Evolutionary conservation across 495 filamentous ascomycete species (phyloP).

Genomic region (Oidiodendron maius): DNA sequence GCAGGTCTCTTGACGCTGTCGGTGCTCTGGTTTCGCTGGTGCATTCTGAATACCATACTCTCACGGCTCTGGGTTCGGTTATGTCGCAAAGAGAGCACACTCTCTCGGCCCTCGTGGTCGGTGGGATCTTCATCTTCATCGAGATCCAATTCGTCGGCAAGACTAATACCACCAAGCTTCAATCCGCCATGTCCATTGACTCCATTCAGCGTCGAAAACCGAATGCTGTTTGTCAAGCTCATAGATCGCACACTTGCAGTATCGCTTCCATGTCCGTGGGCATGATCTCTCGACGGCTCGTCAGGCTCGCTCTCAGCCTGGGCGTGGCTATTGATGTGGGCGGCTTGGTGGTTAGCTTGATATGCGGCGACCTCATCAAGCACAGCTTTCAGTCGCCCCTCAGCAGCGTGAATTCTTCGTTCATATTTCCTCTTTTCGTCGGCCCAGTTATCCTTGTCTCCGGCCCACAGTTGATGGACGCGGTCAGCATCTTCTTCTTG

Average conservation of each 20-base stretch:
- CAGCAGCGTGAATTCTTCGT: conserved; percentile 77
- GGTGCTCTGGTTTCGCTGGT: conserved; percentile 39
- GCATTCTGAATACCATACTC: conserved; percentile 35
- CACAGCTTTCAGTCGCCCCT: conserved; percentile 76
- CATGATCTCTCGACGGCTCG: conserved; percentile 29
- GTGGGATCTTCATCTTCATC: conserved; percentile 62
- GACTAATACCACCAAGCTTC: conserved; percentile 61
- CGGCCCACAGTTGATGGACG: conserved; percentile 68
- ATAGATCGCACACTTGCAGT: conserved; percentile 69
- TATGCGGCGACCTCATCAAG: conserved; percentile 77
- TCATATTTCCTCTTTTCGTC: conserved; percentile 76
- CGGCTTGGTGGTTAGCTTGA: conserved; percentile 51
- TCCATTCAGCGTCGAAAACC: conserved; percentile 59
- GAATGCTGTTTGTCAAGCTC: conserved; percentile 67
- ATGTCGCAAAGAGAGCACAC: conserved; percentile 36
- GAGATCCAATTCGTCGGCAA: conserved; percentile 87
- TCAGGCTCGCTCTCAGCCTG: conserved; percentile 43
- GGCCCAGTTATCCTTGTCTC: conserved; percentile 78
- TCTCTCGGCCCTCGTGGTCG: conserved; percentile 48
- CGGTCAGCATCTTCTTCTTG: conserved; percentile 82
- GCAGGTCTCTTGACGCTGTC: conserved; percentile 44
- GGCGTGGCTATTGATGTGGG: conserved; percentile 3
- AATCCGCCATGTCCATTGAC: conserved; percentile 39
- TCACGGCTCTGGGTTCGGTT: conserved; percentile 38
- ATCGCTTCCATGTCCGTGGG: conserved; percentile 56